Conservation (phyloP, 352 stramenopile genomes). For the Phytophthora nicotianae region DNA sequence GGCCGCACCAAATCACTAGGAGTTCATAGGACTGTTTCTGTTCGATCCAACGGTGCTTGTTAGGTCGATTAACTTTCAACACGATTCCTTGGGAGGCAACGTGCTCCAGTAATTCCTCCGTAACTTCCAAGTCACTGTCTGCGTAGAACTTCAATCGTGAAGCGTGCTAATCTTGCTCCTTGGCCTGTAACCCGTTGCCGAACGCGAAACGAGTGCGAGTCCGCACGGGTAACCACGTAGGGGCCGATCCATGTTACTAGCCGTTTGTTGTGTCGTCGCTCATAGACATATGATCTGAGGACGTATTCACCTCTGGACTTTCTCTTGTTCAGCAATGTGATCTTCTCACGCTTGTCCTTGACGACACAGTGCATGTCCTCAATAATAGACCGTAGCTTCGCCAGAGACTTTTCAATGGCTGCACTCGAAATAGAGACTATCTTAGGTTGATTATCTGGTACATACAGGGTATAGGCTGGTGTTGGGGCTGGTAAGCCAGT, state of each 20-base stretch:
- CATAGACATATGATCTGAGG: not conserved
- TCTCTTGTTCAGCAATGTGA: not conserved
- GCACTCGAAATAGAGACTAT: not conserved
- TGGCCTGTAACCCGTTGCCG: not conserved
- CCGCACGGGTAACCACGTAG: constrained; percentile 2
- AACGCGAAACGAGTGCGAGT: constrained; percentile 2
- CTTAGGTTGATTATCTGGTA: too few species aligned
- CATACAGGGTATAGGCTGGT: too few species aligned
- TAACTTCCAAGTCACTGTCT: constrained; percentile 12
- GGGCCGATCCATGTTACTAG: constrained; percentile 4
- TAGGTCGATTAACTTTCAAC: constrained; percentile 2
- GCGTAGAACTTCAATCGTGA: constrained; percentile 1
- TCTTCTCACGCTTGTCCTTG: not conserved
- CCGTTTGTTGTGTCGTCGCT: constrained; percentile 2
- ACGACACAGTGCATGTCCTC: not conserved
- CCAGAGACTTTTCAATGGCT: not conserved
- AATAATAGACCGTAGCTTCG: not conserved
- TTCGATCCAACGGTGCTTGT: constrained; percentile 11
- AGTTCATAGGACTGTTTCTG: constrained; percentile 5
- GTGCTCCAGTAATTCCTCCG: constrained; percentile 15
- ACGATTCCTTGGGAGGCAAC: constrained; percentile 12
- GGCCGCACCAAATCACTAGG: not conserved
- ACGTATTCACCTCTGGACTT: constrained; percentile 2
- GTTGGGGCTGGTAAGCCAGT: too few species aligned
- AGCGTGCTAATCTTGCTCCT: not conserved